Base-by-base conservation (phyloP, 202 grass and related monocot species). In the Cymbopogon flexuosus region DNA sequence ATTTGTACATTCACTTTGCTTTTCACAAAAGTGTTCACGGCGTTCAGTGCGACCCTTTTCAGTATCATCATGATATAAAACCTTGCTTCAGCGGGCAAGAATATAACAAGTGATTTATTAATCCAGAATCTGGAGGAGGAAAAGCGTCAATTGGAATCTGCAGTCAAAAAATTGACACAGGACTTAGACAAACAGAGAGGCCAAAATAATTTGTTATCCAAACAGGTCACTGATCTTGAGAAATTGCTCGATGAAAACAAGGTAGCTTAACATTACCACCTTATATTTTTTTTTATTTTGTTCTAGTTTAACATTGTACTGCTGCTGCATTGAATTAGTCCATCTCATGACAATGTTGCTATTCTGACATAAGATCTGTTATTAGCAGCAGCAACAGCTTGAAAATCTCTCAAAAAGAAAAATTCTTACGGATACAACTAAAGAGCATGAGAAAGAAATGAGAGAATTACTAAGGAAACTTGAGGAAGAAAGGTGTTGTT, bases 351-450 rank as follows among this genome's bases (percentile, higher is more conserved):
- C 64, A 78, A 52, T 27, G 27, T 73, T 58, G 3, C 6, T 36
- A 27, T 69, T 68, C 72, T 85, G 47, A 81, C 46, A 30, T 36
- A 71, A 66, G 15, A 84, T 79, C 80, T 97, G 11, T 89, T 84
- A 57, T 73, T 89, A 92, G 88, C 92, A 97, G 94, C 84, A 91
- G 73, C 81, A 91, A 68, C 81, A 97, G 49, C 84, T 92, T 86
- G 90, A 94, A 79, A 88, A 78, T 65, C 85, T 91, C 4, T 84
- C 81, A 69, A 78, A 33, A 70, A 88, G 47, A 10, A 87, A 93
- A 61, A 64, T 81, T 87, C 76, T 97, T 67, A 70, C 79, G 65
- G 88, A 91, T 80, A 74, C 71, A 13, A 86, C 65, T 76, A 78
- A 89, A 76, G 80, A 84, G 35, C 77, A 97, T 62, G 90, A 94